Percentiles rank a stretch among this genome's conserved stretches.
Evolutionary conservation across 441 rosid species (phyloP).

Genomic region (Populus tomentosa): DNA sequence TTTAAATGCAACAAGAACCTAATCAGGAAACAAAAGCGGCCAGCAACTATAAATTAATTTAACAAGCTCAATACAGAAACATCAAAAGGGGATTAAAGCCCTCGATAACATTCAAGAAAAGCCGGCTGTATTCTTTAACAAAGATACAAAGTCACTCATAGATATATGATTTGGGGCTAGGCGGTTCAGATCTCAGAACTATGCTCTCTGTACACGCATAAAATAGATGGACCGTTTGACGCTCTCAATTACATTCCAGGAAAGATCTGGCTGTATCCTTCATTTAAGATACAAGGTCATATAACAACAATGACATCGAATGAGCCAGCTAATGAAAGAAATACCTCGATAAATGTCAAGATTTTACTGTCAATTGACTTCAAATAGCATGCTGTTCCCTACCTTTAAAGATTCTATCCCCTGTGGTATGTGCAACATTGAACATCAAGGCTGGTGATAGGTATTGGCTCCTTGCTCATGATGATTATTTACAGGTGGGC

Average conservation of each 20-base stretch:
- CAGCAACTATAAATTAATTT: neutral
- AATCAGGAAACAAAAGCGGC: neutral
- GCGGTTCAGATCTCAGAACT: neutral
- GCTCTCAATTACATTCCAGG: neutral
- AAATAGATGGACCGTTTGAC: neutral
- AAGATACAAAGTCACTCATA: neutral
- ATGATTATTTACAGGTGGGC: conserved; percentile 36
- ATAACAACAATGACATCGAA: neutral
- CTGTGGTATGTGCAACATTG: neutral
- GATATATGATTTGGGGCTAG: neutral
- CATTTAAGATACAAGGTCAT: neutral
- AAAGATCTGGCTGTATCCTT: neutral
- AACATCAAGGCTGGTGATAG: conserved; percentile 55
- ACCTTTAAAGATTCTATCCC: neutral
- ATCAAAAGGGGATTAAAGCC: neutral
- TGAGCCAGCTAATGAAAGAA: neutral
- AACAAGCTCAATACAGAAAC: neutral
- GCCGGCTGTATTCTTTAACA: neutral
- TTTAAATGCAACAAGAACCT: neutral
- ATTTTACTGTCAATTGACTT: neutral
- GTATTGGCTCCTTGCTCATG: conserved; percentile 39
- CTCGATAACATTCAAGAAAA: neutral
- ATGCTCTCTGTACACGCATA: neutral
- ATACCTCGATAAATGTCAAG: neutral
- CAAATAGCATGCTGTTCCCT: neutral